Conservation (phyloP, 108 stramenopile species). For the Pseudonitzschia delicatissima region DNA sequence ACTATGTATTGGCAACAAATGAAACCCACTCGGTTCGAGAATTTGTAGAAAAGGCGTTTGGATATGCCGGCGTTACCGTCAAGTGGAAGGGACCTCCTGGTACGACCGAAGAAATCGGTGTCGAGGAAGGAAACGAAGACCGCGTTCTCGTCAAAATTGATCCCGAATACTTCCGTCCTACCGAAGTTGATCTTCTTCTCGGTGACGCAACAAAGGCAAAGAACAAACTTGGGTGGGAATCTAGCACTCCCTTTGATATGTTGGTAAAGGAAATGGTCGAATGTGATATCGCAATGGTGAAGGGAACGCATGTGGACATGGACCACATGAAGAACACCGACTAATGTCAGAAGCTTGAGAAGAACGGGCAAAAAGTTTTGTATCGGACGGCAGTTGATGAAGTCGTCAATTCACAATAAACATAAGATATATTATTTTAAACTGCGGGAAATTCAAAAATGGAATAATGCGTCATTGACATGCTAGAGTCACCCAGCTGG, state of each 20-base stretch:
- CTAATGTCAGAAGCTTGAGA: too few relatives aligned
- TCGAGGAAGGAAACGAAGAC: slow-evolving; percentile 80
- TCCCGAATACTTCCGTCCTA: slow-evolving; percentile 97
- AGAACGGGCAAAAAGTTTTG: too few relatives aligned
- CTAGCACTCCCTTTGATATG: slow-evolving; percentile 75
- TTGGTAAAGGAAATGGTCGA: slow-evolving; percentile 96
- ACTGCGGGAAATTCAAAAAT: too few relatives aligned
- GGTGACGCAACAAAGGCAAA: slow-evolving; percentile 96
- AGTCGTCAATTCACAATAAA: too few relatives aligned
- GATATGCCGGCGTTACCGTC: slow-evolving; percentile 75
- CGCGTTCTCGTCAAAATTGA: slow-evolving; percentile 91
- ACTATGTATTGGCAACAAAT: slow-evolving; percentile 97
- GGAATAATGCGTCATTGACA: too few relatives aligned
- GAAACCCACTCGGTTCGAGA: slow-evolving; percentile 97
- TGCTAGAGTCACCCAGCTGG: too few relatives aligned
- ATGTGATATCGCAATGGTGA: slow-evolving; percentile 86
- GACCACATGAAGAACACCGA: too few relatives aligned
- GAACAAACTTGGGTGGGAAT: slow-evolving; percentile 88
- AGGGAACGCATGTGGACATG: too few relatives aligned
- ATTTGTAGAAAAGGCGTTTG: slow-evolving; percentile 95
- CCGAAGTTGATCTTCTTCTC: slow-evolving; percentile 96
- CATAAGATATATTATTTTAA: too few relatives aligned
- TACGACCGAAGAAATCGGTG: slow-evolving; percentile 92
- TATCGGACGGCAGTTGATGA: too few relatives aligned
- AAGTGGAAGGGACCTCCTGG: slow-evolving; percentile 90